phyloP scores from a whole-genome alignment of 768 basidiomycete genomes.

The Pleurotus tuber-regium region DNA sequence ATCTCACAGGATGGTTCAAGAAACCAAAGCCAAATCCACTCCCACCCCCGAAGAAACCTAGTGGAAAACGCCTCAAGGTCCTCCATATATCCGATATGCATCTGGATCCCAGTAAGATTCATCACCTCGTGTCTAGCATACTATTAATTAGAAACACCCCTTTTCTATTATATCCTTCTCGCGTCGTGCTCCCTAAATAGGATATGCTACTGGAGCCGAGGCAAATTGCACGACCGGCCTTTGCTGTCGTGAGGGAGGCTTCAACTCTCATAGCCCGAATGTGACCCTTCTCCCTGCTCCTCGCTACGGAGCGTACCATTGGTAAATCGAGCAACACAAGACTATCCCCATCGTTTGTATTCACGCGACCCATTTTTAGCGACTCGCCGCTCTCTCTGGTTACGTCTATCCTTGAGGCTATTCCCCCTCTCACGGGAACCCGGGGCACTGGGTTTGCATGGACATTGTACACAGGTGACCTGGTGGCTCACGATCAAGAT shows the following conservation, averaged over 20 bases:
- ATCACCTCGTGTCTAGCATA: background rate
- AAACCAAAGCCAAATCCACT: constrained; percentile 74
- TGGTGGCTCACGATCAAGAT: constrained; percentile 69
- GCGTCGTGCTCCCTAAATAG: constrained; percentile 27
- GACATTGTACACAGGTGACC: constrained; percentile 69
- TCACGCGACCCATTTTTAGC: too few relatives aligned
- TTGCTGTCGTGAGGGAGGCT: constrained; percentile 60
- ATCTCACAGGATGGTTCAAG: constrained; percentile 67
- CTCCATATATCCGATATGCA: constrained; percentile 79
- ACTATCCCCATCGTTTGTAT: too few relatives aligned
- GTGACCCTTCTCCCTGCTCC: constrained; percentile 56
- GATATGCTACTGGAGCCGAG: constrained; percentile 67
- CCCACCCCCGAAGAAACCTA: constrained; percentile 54
- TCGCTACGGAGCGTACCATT: constrained; percentile 62
- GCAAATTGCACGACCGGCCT: constrained; percentile 66
- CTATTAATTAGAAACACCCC: constrained; percentile 1
- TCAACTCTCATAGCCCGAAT: constrained; percentile 50
- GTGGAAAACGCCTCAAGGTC: constrained; percentile 66
- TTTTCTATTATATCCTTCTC: background rate
- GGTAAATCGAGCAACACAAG: constrained; percentile 39
- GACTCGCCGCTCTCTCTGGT: constrained; percentile 65
- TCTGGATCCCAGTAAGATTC: constrained; percentile 60
- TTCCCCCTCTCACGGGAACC: constrained; percentile 65
- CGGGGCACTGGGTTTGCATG: constrained; percentile 59
- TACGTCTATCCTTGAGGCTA: constrained; percentile 59